phyloP scores from a whole-genome alignment of 371 early-diverging fungal species.

The Parasitella parasitica region DNA sequence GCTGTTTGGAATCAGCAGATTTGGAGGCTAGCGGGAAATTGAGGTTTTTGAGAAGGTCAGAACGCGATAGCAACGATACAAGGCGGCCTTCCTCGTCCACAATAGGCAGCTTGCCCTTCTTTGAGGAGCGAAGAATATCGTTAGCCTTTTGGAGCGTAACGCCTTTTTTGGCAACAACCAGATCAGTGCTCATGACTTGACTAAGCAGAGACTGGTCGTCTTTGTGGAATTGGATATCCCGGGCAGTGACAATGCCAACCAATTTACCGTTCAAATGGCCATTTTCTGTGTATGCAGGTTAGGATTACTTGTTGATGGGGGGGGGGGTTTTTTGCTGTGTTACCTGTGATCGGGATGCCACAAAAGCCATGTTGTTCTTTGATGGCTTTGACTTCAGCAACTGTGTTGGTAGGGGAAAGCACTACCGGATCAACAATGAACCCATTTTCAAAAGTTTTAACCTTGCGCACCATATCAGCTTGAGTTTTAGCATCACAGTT shows the following conservation, averaged over 20 bases:
- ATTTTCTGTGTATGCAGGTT: too few species aligned
- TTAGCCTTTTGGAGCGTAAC: slow-evolving; percentile 91
- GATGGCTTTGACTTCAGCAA: slow-evolving; percentile 83
- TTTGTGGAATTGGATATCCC: slow-evolving; percentile 92
- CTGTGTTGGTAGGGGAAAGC: slow-evolving; percentile 78
- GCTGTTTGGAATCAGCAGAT: slow-evolving; percentile 79
- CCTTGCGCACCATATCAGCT: slow-evolving; percentile 94
- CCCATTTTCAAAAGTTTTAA: slow-evolving; percentile 97
- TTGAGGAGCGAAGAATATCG: slow-evolving; percentile 80
- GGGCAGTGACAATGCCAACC: slow-evolving; percentile 93
- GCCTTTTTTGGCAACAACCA: slow-evolving; percentile 84
- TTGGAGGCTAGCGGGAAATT: slow-evolving; percentile 93
- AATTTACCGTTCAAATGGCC: slow-evolving; percentile 89
- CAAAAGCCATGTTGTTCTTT: slow-evolving; percentile 88
- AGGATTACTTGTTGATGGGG: too few species aligned
- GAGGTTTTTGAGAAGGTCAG: slow-evolving; percentile 95
- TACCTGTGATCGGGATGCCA: slow-evolving; percentile 93
- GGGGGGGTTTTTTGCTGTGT: slow-evolving; percentile 18
- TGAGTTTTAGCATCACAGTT: slow-evolving; percentile 94
- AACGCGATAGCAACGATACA: slow-evolving; percentile 90
- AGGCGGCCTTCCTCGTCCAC: slow-evolving; percentile 81
- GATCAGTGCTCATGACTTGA: slow-evolving; percentile 89
- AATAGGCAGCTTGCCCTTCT: slow-evolving; percentile 97
- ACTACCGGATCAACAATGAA: slow-evolving; percentile 93
- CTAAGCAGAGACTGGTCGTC: slow-evolving; percentile 58